These are phyloP conservation scores for Phytopythium chamaehyphon DNA, from an alignment of 352 stramenopile species.

Conservation along the genomic window DNA sequence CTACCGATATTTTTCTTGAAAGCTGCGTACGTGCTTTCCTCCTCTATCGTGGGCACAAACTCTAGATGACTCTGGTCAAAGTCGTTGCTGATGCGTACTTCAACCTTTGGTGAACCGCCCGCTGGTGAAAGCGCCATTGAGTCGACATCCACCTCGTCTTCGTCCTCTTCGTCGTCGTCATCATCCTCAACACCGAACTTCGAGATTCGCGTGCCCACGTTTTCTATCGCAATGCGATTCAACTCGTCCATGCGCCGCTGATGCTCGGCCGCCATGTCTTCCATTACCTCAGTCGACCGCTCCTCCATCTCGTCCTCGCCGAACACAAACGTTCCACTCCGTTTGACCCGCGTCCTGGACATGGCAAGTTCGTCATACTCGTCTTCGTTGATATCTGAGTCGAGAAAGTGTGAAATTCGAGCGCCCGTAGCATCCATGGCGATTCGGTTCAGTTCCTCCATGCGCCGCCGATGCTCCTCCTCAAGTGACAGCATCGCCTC, in stretches of 20 bases:
- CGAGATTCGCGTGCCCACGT: constrained; percentile 17
- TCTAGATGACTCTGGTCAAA: constrained; percentile 13
- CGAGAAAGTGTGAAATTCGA: constrained; percentile 36
- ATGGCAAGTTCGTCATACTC: constrained; percentile 25
- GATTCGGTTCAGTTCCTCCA: constrained; percentile 60
- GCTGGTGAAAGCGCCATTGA: background rate
- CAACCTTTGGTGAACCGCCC: background rate
- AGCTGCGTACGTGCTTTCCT: constrained; percentile 10
- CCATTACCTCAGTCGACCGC: constrained; percentile 20
- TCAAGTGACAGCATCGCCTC: constrained; percentile 43
- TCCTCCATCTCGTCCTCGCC: constrained; percentile 27
- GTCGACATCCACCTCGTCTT: constrained; percentile 1
- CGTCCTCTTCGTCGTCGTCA: constrained; percentile 4
- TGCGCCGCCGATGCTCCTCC: constrained; percentile 52
- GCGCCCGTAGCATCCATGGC: constrained; percentile 36
- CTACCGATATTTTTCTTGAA: constrained; percentile 16
- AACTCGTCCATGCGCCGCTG: constrained; percentile 21
- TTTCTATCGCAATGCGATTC: constrained; percentile 20
- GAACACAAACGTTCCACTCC: constrained; percentile 49
- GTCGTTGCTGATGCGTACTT: constrained; percentile 8
- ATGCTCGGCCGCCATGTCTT: constrained; percentile 21
- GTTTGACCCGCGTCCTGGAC: constrained; percentile 34
- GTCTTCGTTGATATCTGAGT: constrained; percentile 33
- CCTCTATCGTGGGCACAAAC: constrained; percentile 13
- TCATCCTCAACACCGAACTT: constrained; percentile 8